Conservation (phyloP, 306 rosid species). For the Begonia loranthoides region DNA sequence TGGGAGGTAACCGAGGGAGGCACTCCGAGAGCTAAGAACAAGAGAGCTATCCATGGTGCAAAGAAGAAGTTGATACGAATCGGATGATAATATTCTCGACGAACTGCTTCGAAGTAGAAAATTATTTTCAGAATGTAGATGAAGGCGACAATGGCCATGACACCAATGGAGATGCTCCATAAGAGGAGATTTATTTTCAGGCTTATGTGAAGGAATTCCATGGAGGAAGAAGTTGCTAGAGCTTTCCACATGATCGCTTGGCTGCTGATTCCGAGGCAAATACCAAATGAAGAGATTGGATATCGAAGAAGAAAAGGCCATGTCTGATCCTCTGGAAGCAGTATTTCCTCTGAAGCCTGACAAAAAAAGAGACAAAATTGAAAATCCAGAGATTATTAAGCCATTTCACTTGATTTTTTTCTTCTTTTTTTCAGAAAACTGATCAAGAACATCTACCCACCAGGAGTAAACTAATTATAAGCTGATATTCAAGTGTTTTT, state of each 20-base stretch:
- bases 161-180: constrained; percentile 53
- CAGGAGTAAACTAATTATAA: neutral
- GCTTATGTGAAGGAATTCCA: constrained; percentile 57
- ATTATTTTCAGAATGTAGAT: constrained; percentile 41
- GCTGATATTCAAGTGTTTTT: neutral
- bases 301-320: constrained; percentile 88
- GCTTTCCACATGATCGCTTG: constrained; percentile 89
- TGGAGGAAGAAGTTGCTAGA: constrained; percentile 48
- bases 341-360: constrained; percentile 63
- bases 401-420: too few species aligned
- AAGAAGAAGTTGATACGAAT: constrained; percentile 86
- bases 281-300: constrained; percentile 63
- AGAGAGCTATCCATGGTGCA: constrained; percentile 76
- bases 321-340: constrained; percentile 55
- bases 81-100: constrained; percentile 81
- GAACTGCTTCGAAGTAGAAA: constrained; percentile 83
- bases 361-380: too few species aligned
- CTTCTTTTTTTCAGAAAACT: too few species aligned
- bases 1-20: constrained; percentile 49
- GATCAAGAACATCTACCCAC: constrained; percentile 9
- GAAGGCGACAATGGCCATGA: constrained; percentile 17
- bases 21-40: constrained; percentile 60
- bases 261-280: constrained; percentile 87
- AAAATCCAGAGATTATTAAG: too few species aligned
- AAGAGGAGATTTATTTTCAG: constrained; percentile 35